Percentiles rank a stretch among this genome's conserved stretches.
These are phyloP conservation scores for Xylaria scruposa DNA, from an alignment of 495 filamentous ascomycete genomes.

Conservation along the genomic window DNA sequence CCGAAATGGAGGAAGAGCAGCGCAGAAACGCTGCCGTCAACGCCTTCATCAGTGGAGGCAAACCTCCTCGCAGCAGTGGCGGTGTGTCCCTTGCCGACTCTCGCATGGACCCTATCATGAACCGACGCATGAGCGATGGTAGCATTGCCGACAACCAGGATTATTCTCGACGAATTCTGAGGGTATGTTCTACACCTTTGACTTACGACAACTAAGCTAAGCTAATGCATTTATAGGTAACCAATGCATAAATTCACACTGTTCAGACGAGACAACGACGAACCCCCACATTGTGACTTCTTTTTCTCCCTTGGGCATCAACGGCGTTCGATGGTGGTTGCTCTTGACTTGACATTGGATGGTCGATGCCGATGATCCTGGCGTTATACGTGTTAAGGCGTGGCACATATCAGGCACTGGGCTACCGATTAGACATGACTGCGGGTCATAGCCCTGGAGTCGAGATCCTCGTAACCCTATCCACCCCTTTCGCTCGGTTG, in stretches of 20 bases:
- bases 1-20: slow-evolving; percentile 80
- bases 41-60: slow-evolving; percentile 66
- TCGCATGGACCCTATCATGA: slow-evolving; percentile 88
- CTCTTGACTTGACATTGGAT: slow-evolving; percentile 51
- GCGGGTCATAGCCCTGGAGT: slow-evolving; percentile 38
- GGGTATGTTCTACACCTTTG: slow-evolving; percentile 62
- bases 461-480: slow-evolving; percentile 44
- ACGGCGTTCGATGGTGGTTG: slow-evolving; percentile 57
- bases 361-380: slow-evolving; percentile 48
- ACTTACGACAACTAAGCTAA: slow-evolving; percentile 29
- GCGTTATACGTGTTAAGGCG: slow-evolving; percentile 48
- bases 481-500: slow-evolving; percentile 51
- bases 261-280: slow-evolving; percentile 53
- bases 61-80: slow-evolving; percentile 59
- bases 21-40: slow-evolving; percentile 73
- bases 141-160: slow-evolving; percentile 98
- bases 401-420: slow-evolving; percentile 42
- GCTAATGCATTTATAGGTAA: slow-evolving; percentile 54
- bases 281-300: slow-evolving; percentile 51
- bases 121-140: slow-evolving; percentile 90
- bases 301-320: slow-evolving; percentile 55
- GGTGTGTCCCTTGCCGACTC: slow-evolving; percentile 75
- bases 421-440: slow-evolving; percentile 38
- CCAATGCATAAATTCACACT: slow-evolving; percentile 58
- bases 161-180: slow-evolving; percentile 93